Evolutionary conservation across 257 asterid species (phyloP), one percentile per base, ranked within the genome.

Genomic region (Oldenlandia corymbosa): DNA sequence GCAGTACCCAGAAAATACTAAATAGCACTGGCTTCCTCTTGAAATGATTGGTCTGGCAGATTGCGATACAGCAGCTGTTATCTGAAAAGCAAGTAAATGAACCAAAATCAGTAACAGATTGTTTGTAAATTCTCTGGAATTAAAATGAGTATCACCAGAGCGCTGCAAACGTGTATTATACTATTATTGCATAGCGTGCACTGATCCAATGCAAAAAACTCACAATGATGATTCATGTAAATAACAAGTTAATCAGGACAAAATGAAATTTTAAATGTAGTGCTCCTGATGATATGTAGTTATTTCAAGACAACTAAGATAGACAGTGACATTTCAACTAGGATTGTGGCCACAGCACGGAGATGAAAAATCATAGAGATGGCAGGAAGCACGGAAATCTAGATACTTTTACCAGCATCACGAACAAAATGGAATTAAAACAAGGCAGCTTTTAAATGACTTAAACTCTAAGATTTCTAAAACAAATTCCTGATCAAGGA

Each of bases 21-120:
- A 47, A 78, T 85, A 90, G 80, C 97, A 90, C 59, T 78, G 91
- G 59, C 66, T 81, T 62, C 86, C 88, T 68, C 72, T 81, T 26
- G 83, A 76, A 63, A 79, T 60, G 32, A 73, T 63, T 63, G 91
- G 80, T 67, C 67, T 78, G 31, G 80, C 83, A 18, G 82, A 76
- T 69, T 80, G 72, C 45, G 91, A 81, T 67, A 88, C 95, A 54
- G 81, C 72, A 66, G 87, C 82, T 55, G 88, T 74, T 67, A 90
- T 73, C 97, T 90, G 85, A 78, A 72, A 16, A 76, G 55, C 10
- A 31, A 41, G 56, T 36, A 56, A 58, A 43, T 26, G 58, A 60
- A 57, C 65, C 58, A 41, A 24, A 60, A 16, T 57, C 52, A 20
- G 37, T 20, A 42, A 37, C 28, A 58, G 48, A 23, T 10, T n/a